Evolutionary conservation across 371 early-diverging fungal genomes (phyloP), one percentile per base, ranked within the genome.

Genomic region (Mortierella sp.): DNA sequence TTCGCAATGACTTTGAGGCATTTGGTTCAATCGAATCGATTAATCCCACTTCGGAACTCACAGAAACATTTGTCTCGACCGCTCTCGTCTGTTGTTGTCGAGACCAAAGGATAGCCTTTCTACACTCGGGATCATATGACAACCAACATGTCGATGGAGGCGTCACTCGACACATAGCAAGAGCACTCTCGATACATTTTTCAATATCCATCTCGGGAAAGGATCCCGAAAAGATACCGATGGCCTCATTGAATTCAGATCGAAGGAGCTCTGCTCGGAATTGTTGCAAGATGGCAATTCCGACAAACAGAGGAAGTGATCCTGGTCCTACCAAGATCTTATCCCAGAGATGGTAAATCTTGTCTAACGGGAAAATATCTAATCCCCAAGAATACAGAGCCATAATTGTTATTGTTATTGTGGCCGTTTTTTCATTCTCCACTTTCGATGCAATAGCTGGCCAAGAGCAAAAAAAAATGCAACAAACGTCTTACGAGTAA

Each of bases 331-430:
- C 88, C 11, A 92, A 64, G 14, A 93, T 62, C 63, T 88, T 89
- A 75, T 94, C 94, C 94, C 94, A 95, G 16, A 95, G 76, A 65
- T 90, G 91, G 69, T 90, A 92, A 6, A 93, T 88, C 64, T 92
- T 91, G 60, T 94, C 92, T 29, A 95, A 70, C 11, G 93, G 89
- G 64, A 94, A 92, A 2, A 93, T 90, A 72, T 94, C 93, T 92
- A 60, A 21, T 28, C 29, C 28, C 18, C 37, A 25, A n/a, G n/a
- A n/a, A n/a, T n/a, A n/a, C n/a, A n/a, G n/a, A n/a, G n/a, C n/a
- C n/a, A n/a, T n/a, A n/a, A n/a, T n/a, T n/a, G n/a, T n/a, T n/a
- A n/a, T n/a, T n/a, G n/a, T n/a, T n/a, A n/a, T n/a, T n/a, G n/a
- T n/a, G n/a, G n/a, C n/a, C n/a, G n/a, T n/a, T 6, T n/a, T 18